These are phyloP conservation scores for Platanus orientalis DNA, from an alignment of 164 flowering plant species.

Conservation along the genomic window DNA sequence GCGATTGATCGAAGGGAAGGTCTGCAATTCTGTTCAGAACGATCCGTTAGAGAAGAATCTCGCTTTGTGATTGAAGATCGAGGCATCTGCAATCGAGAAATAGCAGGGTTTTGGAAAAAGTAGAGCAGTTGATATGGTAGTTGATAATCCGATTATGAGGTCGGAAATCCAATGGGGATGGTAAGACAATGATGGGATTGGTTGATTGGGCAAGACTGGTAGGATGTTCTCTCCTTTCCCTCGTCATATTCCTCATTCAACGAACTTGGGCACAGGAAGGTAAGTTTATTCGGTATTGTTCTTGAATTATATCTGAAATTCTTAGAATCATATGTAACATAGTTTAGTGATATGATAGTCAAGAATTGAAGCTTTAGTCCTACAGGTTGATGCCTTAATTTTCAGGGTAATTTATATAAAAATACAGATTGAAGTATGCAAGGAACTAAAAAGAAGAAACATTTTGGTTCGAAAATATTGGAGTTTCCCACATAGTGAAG, in stretches of 20 bases:
- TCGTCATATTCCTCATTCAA: slow-evolving; percentile 19
- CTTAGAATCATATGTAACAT: neutral
- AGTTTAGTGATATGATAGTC: neutral
- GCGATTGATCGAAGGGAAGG: no score
- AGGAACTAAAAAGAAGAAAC: no score
- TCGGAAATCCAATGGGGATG: slow-evolving; percentile 33
- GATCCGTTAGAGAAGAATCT: neutral
- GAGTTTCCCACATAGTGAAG: no score
- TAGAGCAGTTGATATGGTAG: neutral
- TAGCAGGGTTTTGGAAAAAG: neutral
- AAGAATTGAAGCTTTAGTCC: no score
- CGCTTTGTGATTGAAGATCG: neutral
- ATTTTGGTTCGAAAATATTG: no score
- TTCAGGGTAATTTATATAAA: no score
- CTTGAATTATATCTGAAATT: no score
- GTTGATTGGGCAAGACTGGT: slow-evolving; percentile 15
- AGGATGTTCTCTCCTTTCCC: slow-evolving; percentile 24
- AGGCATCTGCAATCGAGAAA: neutral
- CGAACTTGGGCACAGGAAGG: slow-evolving; percentile 47
- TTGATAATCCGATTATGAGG: slow-evolving; percentile 14
- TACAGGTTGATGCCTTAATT: no score
- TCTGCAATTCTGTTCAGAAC: neutral
- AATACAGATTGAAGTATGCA: no score
- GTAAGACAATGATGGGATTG: slow-evolving; percentile 46
- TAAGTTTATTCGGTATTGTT: slow-evolving; percentile 10